phyloP scores from a whole-genome alignment of 169 alveolate genomes.

The Plasmodium reichenowi region DNA sequence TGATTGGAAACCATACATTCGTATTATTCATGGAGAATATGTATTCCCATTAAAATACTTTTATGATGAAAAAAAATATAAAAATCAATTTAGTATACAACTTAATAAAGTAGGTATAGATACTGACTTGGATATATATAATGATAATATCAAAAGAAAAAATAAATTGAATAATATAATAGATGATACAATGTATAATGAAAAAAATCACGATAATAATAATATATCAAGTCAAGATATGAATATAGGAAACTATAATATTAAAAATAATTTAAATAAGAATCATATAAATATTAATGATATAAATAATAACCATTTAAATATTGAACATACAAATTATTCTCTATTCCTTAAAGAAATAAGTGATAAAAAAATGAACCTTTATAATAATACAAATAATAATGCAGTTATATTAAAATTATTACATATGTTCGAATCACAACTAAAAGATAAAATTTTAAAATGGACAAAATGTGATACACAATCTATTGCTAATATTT shows the following conservation, averaged over 20 bases:
- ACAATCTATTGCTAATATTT: conserved; percentile 63
- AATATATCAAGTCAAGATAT: not conserved
- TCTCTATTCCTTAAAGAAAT: conserved; percentile 2
- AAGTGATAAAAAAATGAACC: conserved; percentile 6
- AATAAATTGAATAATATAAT: not conserved
- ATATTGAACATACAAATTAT: conserved; percentile 4
- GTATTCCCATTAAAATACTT: conserved; percentile 26
- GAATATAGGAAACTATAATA: not conserved
- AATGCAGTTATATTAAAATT: conserved; percentile 5
- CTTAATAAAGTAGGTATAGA: conserved; percentile 8
- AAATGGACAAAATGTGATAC: conserved; percentile 62
- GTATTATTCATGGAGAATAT: conserved; percentile 17
- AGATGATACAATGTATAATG: not conserved
- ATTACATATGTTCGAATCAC: conserved; percentile 15
- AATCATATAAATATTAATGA: not conserved
- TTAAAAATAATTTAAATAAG: not conserved
- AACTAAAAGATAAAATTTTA: conserved; percentile 31
- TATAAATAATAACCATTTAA: not conserved
- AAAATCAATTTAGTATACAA: not conserved
- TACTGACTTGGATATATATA: conserved; percentile 28
- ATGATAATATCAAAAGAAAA: not conserved
- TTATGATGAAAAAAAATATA: not conserved
- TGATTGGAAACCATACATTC: conserved; percentile 47
- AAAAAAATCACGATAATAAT: not conserved
- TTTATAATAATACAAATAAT: conserved; percentile 35